These are phyloP conservation scores for Fraxinus nigra DNA, from an alignment of 305 asterid genomes.

Conservation along the genomic window DNA sequence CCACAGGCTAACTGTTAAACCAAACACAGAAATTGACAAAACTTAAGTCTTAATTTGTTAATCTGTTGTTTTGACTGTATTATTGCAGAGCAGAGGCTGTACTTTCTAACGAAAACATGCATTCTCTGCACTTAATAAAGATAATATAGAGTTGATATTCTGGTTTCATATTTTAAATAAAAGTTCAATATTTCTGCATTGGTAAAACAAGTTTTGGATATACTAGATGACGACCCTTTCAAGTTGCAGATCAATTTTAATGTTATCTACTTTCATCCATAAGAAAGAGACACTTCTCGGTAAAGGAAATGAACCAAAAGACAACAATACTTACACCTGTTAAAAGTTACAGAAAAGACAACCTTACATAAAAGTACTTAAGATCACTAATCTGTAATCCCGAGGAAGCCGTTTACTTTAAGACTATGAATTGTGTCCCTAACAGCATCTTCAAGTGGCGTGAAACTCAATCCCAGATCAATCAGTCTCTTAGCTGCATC, in stretches of 20 bases:
- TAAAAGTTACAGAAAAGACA: neutral
- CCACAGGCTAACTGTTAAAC: neutral
- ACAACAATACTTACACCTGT: neutral
- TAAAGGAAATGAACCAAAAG: neutral
- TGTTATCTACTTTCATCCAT: neutral
- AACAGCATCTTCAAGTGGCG: slow-evolving; percentile 73
- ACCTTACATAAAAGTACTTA: neutral
- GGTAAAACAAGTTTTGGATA: slow-evolving; percentile 32
- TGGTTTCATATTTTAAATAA: neutral
- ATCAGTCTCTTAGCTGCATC: slow-evolving; percentile 83
- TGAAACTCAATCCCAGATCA: slow-evolving; percentile 65
- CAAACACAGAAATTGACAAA: slow-evolving; percentile 22
- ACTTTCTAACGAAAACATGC: slow-evolving; percentile 20
- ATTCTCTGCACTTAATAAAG: slow-evolving; percentile 17
- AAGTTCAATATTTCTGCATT: neutral
- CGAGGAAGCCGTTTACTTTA: slow-evolving; percentile 36
- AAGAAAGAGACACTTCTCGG: neutral
- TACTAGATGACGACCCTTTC: slow-evolving; percentile 17
- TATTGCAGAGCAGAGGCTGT: neutral
- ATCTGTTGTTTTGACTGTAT: neutral
- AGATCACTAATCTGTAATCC: neutral
- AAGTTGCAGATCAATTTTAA: slow-evolving; percentile 17
- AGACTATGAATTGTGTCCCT: slow-evolving; percentile 68
- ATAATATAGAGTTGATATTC: neutral
- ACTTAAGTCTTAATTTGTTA: slow-evolving; percentile 12